These are phyloP conservation scores for Echeveria elegans DNA, from an alignment of 164 flowering plant species.

Conservation along the genomic window DNA sequence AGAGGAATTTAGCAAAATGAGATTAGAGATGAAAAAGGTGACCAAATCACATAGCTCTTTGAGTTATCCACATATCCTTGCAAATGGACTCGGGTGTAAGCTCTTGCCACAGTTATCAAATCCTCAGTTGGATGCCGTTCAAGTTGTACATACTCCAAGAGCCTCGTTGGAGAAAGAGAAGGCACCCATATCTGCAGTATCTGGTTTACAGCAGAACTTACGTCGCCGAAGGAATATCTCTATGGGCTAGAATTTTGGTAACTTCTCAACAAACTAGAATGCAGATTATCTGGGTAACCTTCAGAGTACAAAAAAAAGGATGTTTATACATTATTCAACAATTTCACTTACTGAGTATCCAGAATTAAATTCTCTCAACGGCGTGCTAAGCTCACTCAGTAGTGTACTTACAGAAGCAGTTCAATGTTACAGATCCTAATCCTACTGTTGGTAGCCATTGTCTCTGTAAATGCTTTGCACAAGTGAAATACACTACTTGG, in stretches of 20 bases:
- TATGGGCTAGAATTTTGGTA: neutral
- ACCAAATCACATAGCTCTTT: constrained; percentile 51
- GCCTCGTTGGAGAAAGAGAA: constrained; percentile 46
- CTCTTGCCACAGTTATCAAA: constrained; percentile 46
- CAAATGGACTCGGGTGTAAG: constrained; percentile 54
- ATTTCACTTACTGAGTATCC: too few species aligned
- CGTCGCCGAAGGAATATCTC: neutral
- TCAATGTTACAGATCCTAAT: neutral
- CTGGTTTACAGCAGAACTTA: neutral
- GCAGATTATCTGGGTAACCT: neutral
- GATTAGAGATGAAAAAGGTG: constrained; percentile 59
- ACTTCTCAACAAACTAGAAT: neutral
- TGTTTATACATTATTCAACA: neutral
- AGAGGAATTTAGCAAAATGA: constrained; percentile 63
- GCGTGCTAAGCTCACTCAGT: neutral
- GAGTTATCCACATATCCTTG: constrained; percentile 53
- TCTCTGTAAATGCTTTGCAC: too few species aligned
- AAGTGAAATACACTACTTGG: too few species aligned
- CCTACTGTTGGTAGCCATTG: neutral
- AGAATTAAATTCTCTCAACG: neutral
- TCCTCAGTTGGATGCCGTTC: constrained; percentile 29
- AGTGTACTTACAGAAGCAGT: neutral
- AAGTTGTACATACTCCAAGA: constrained; percentile 45
- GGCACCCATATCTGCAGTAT: constrained; percentile 24
- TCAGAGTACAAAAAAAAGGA: neutral